Evolutionary conservation across 2,329 filamentous ascomycete genomes (phyloP), one percentile per base, ranked within the genome.

Genomic region (Xenosphaeropsis pyriputrescens): DNA sequence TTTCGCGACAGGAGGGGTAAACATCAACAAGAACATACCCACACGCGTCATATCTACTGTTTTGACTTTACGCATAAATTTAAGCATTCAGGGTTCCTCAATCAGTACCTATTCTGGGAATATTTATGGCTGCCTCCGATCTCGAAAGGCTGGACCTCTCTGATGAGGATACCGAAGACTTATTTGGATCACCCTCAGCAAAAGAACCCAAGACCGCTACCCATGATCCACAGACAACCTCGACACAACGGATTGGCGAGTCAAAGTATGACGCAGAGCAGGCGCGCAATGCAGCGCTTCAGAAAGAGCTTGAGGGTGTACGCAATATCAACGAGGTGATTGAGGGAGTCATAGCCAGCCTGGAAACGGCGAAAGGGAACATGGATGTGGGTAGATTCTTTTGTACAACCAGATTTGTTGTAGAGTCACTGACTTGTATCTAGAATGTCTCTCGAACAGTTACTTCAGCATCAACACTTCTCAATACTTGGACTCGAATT

Each of bases 401-500:
- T 32, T 18, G 18, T 6, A 13, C 22, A 9, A 9, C 8, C 22
- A 9, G 12, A 6, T 11, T 5, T 9, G 8, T 26, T 26, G 22
- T 9, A 26, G 8, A 26, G 8, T 41, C 34, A 45, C 31, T 30
- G 35, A 41, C 36, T 34, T 49, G 47, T 39, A 15, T 35, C 34
- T 14, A 84, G 82, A 93, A 81, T 17, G 88, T 96, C 29, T 81
- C 81, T 38, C 72, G 72, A 43, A 95, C 91, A 3, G 86, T 96
- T 32, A 72, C 72, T 47, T 89, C 88, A 39, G 86, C 91, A 3
- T 93, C 88, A 12, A 83, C 82, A 1, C 72, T 98, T 12, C 75
- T 98, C 22, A 86, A 93, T 50, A 93, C 88, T 13, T 98, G 89
- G 89, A 93, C 86, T 7, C 79, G 86, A 37, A 95, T 98, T 47